Conservation (phyloP, 2,329 filamentous ascomycete species). For the Diaporthe sp. region DNA sequence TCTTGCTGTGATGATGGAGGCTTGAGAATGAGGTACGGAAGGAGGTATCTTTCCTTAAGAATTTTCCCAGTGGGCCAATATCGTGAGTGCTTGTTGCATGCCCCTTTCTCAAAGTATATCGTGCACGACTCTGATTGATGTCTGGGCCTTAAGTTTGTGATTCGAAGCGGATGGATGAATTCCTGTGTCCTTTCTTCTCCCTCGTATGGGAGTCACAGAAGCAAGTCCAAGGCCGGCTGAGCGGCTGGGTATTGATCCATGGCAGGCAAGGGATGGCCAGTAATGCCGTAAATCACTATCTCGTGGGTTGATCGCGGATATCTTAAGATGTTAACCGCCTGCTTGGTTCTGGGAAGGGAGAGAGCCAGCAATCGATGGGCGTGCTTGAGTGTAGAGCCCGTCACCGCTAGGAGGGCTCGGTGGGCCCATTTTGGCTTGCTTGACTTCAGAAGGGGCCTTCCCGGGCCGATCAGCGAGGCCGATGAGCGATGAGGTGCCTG, state of each 20-base stretch:
- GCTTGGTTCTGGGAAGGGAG: neutral
- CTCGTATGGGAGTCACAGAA: neutral
- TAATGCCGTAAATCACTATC: neutral
- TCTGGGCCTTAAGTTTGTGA: neutral
- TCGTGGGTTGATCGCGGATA: neutral
- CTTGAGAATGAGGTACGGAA: no score
- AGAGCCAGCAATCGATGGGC: neutral
- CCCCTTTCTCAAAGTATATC: neutral
- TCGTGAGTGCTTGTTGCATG: no score
- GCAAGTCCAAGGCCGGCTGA: neutral
- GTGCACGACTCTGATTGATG: no score
- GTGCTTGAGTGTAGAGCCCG: neutral
- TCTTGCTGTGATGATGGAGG: neutral
- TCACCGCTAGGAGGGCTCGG: neutral
- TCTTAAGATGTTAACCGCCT: neutral
- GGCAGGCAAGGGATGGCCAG: conserved; percentile 12
- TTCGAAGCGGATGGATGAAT: neutral
- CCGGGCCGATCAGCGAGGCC: neutral
- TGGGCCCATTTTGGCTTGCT: neutral
- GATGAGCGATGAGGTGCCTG: neutral
- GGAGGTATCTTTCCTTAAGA: no score
- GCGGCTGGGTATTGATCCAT: neutral
- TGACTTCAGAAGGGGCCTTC: neutral
- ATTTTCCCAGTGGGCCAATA: neutral
- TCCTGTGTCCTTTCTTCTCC: neutral